Evolutionary conservation across 768 basidiomycete species (phyloP).

Genomic region (Pholiota molesta): DNA sequence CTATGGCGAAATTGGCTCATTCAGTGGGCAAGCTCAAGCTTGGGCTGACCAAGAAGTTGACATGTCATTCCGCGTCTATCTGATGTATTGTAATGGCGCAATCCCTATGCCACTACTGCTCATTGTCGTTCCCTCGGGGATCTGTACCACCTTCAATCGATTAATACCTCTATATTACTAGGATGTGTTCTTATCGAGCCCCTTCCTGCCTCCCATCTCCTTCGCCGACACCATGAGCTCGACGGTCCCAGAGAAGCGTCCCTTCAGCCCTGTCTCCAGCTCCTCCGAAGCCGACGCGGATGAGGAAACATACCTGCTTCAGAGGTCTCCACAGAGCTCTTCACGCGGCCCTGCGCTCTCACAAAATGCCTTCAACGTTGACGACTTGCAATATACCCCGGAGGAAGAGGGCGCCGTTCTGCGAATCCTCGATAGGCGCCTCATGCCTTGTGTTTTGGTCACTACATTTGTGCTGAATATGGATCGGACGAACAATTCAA

Average conservation of each 20-base stretch:
- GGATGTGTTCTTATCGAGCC: neutral
- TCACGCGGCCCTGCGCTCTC: slow-evolving; percentile 3
- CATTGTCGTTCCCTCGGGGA: slow-evolving; percentile 13
- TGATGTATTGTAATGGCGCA: slow-evolving; percentile 22
- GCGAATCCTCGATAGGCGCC: slow-evolving; percentile 22
- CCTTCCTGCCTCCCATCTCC: slow-evolving; percentile 4
- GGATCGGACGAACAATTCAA: slow-evolving; percentile 45
- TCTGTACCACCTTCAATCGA: neutral
- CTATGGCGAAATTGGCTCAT: slow-evolving; percentile 1
- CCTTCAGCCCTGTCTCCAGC: neutral
- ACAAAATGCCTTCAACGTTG: slow-evolving; percentile 30
- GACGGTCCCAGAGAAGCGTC: slow-evolving; percentile 3
- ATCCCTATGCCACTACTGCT: slow-evolving; percentile 19
- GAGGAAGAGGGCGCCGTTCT: slow-evolving; percentile 37
- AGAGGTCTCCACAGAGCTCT: neutral
- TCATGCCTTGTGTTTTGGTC: slow-evolving; percentile 37
- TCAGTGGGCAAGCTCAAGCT: neutral
- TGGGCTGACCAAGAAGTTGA: neutral
- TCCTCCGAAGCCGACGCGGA: neutral
- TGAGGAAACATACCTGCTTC: slow-evolving; percentile 19
- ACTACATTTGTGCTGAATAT: slow-evolving; percentile 41
- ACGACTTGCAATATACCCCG: slow-evolving; percentile 30
- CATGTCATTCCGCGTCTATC: neutral
- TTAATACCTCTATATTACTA: neutral
- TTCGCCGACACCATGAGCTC: neutral